Conservation (phyloP, 345 rosid species). For the Brassica juncea region DNA sequence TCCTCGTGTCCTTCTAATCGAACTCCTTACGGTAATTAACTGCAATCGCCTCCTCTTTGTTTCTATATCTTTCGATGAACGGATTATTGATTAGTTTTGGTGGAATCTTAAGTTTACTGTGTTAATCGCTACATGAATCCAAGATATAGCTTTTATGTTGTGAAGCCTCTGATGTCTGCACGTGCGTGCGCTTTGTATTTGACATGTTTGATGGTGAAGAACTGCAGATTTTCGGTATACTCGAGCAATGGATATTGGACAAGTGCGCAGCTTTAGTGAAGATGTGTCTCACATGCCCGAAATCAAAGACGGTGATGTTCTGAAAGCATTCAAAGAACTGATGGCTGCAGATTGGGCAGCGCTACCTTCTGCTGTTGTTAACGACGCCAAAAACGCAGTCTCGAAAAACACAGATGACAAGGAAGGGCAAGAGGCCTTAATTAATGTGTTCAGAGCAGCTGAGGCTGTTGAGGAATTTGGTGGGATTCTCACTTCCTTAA, state of each 20-base stretch:
- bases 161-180: background rate
- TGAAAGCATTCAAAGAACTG: constrained; percentile 69
- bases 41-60: background rate
- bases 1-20: constrained; percentile 33
- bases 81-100: background rate
- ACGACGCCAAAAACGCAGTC: constrained; percentile 58
- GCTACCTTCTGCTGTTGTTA: constrained; percentile 52
- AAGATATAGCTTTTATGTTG: no score
- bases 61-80: background rate
- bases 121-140: background rate
- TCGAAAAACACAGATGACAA: constrained; percentile 67
- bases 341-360: constrained; percentile 86
- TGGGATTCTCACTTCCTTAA: constrained; percentile 65
- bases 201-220: background rate
- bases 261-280: constrained; percentile 56
- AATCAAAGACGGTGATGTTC: constrained; percentile 58
- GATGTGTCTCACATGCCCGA: constrained; percentile 70
- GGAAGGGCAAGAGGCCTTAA: constrained; percentile 71
- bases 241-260: constrained; percentile 50
- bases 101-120: background rate
- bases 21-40: constrained; percentile 31
- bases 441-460: constrained; percentile 71
- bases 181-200: background rate
- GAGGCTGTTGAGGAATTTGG: constrained; percentile 89
- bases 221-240: constrained; percentile 48